A percentile compares a stretch with the other conserved stretches of the same genome.
phyloP scores from a whole-genome alignment of 1,284 basidiomycete genomes.

The Apiotrichum porosum region DNA sequence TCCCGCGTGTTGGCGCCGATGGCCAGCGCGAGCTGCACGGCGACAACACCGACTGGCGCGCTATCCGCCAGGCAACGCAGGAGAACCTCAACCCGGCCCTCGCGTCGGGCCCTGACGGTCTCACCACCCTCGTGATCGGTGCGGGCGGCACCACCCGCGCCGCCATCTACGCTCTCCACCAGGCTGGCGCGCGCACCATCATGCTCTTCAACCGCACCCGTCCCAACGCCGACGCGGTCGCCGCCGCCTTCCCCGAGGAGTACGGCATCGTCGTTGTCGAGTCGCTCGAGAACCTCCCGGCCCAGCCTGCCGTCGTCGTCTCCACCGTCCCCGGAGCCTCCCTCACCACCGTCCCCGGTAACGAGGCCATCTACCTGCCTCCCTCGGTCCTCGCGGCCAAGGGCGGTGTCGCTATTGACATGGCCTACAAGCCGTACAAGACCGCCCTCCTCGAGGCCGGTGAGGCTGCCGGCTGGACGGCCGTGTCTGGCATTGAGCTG shows the following conservation, averaged over 20 bases:
- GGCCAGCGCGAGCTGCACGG: slow-evolving; percentile 62
- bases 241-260: slow-evolving; percentile 59
- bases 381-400: slow-evolving; percentile 45
- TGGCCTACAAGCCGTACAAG: slow-evolving; percentile 79
- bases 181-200: slow-evolving; percentile 63
- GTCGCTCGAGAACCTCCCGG: slow-evolving; percentile 57
- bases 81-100: slow-evolving; percentile 38
- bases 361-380: slow-evolving; percentile 58
- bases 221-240: slow-evolving; percentile 65
- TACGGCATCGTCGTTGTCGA: slow-evolving; percentile 58
- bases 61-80: slow-evolving; percentile 60
- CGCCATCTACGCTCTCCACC: slow-evolving; percentile 78
- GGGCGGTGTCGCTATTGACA: slow-evolving; percentile 73
- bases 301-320: slow-evolving; percentile 66
- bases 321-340: slow-evolving; percentile 79
- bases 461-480: slow-evolving; percentile 58
- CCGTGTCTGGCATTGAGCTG: slow-evolving; percentile 74
- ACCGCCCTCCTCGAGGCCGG: slow-evolving; percentile 49
- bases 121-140: slow-evolving; percentile 74
- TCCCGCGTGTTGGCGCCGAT: slow-evolving; percentile 54
- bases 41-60: slow-evolving; percentile 91
- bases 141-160: slow-evolving; percentile 90
- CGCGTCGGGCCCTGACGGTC: slow-evolving; percentile 31
- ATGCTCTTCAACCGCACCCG: slow-evolving; percentile 81
- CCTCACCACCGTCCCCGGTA: slow-evolving; percentile 51